phyloP scores from a whole-genome alignment of 108 stramenopile genomes.

The Pseudonitzschia multiseries region DNA sequence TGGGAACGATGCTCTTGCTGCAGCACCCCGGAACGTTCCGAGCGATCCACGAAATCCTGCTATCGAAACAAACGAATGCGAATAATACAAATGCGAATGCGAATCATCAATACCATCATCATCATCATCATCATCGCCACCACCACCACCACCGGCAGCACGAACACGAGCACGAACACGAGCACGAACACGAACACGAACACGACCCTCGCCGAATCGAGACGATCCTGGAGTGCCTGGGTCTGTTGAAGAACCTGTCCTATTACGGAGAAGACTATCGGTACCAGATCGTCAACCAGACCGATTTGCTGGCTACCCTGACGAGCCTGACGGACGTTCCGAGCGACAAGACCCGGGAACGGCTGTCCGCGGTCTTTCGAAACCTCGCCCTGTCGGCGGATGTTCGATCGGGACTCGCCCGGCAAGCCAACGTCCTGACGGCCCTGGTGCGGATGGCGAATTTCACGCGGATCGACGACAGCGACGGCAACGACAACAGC shows the following conservation, averaged over 20 bases:
- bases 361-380: slow-evolving; percentile 48
- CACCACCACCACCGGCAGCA: no score
- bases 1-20: slow-evolving; percentile 31
- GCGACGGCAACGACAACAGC: not conserved
- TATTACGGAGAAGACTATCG: slow-evolving; percentile 48
- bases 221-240: slow-evolving; percentile 28
- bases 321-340: slow-evolving; percentile 21
- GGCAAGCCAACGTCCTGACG: slow-evolving; percentile 32
- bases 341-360: slow-evolving; percentile 26
- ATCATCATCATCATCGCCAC: not conserved
- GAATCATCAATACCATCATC: not conserved
- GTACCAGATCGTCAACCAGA: slow-evolving; percentile 30
- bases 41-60: not conserved
- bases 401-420: slow-evolving; percentile 26
- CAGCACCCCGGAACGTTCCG: slow-evolving; percentile 9
- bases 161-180: no score
- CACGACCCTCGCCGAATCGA: not conserved
- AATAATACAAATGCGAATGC: no score
- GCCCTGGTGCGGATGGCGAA: slow-evolving; percentile 27
- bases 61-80: no score
- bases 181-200: no score
- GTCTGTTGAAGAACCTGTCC: slow-evolving; percentile 46
- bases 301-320: slow-evolving; percentile 17
- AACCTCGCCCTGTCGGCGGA: slow-evolving; percentile 41
- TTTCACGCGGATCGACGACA: not conserved